Evolutionary conservation across 495 filamentous ascomycete genomes (phyloP), one percentile per base, ranked within the genome.

Genomic region (Hyaloscypha variabilis): DNA sequence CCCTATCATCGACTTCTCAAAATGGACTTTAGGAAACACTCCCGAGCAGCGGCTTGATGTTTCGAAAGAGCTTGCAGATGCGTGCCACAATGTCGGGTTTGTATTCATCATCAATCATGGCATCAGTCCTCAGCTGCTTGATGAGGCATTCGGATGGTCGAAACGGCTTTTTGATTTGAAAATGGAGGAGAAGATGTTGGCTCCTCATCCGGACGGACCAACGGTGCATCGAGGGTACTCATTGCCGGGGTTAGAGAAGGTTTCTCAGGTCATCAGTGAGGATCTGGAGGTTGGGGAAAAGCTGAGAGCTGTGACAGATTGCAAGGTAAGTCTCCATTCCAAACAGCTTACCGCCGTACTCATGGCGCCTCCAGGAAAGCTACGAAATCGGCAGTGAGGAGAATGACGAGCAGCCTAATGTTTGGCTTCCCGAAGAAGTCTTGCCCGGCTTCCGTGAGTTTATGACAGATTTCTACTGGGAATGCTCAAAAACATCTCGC

Each of bases 351-450:
- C 17, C 3, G 39, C 14, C 3, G 13, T 6, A 3, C 39, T 11
- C 11, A 11, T 46, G 6, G 13, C 19, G 3, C 13, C 0, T 46
- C 34, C 51, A 88, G 84, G 88, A 91, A 75, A 85, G 82, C 66
- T 91, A 86, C 67, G 89, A 91, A 63, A 86, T 86, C 63, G 88
- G 88, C 11, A 88, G 83, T 65, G 81, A 87, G 36, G 69, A 80
- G 3, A 83, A 86, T 60, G 34, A 71, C 11, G 62, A 71, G 24
- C 85, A 89, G 66, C 86, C 86, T 10, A 91, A 91, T 62, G 81
- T 89, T 67, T 91, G 87, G 87, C 73, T 86, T 8, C 85, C 86
- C 2, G 81, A 88, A 36, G 73, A 81, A 1, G 70, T 73, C 1
- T 76, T 91, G 3, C 85, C 86, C 0, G 87, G 83, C 4, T 90